These are phyloP conservation scores for Polychaeton citri DNA, from an alignment of 2,329 filamentous ascomycete species.

Conservation along the genomic window DNA sequence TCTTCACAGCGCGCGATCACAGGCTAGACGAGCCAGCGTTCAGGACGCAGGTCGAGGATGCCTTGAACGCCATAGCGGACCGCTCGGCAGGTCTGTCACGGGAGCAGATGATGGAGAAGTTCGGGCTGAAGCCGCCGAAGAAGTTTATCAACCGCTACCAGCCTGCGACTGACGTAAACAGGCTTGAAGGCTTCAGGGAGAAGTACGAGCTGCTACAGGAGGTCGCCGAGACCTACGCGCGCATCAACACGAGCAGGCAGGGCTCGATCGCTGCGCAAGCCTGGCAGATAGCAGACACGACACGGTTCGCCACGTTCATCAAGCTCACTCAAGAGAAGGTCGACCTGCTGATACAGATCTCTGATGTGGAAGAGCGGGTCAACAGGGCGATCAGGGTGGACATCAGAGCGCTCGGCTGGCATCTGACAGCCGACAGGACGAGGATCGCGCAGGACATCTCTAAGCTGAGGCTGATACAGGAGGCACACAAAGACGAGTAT, in stretches of 20 bases:
- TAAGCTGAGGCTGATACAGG: constrained; percentile 31
- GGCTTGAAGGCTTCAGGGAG: constrained; percentile 33
- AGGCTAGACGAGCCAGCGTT: constrained; percentile 27
- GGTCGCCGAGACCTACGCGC: constrained; percentile 19
- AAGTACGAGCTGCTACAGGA: constrained; percentile 30
- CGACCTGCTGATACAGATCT: constrained; percentile 29
- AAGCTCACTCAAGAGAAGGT: constrained; percentile 28
- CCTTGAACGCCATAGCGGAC: constrained; percentile 32
- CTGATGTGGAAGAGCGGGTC: constrained; percentile 30
- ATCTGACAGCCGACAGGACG: constrained; percentile 23
- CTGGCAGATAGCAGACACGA: constrained; percentile 29
- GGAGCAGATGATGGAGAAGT: constrained; percentile 32
- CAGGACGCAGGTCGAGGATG: constrained; percentile 25
- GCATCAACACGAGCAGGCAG: constrained; percentile 18
- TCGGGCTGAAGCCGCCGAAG: constrained; percentile 32
- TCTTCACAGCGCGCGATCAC: constrained; percentile 29
- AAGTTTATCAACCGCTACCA: constrained; percentile 23
- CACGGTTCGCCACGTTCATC: constrained; percentile 29
- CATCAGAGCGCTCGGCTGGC: constrained; percentile 35
- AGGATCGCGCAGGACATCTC: constrained; percentile 23
- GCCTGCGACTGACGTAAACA: constrained; percentile 29
- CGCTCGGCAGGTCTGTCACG: constrained; percentile 25
- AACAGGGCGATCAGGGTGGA: constrained; percentile 31
- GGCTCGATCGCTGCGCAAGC: constrained; percentile 16
- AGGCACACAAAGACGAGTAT: constrained; percentile 29